Percentiles rank a stretch among this genome's conserved stretches.
Conservation (phyloP, 2,329 filamentous ascomycete species). For the Pseudogymnoascus sp. region DNA sequence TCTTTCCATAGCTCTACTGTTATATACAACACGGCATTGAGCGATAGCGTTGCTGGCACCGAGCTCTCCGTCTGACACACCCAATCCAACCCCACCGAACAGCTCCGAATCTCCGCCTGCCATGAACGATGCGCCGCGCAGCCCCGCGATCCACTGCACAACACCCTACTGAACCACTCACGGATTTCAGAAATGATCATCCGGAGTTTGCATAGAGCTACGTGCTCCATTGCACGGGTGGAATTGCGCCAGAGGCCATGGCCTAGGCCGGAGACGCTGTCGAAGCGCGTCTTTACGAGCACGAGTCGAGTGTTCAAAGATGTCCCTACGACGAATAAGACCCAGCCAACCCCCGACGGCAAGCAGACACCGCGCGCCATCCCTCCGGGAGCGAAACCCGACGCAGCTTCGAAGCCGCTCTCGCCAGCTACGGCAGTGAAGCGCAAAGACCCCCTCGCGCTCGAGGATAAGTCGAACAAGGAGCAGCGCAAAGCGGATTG, state of each 20-base stretch:
- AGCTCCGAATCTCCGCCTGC: conserved; percentile 4
- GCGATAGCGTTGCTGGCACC: neutral
- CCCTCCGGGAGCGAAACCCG: conserved; percentile 20
- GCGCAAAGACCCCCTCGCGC: conserved; percentile 51
- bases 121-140: neutral
- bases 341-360: conserved; percentile 18
- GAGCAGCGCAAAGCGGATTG: conserved; percentile 96
- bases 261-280: conserved; percentile 15
- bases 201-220: conserved; percentile 23
- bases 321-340: conserved; percentile 14
- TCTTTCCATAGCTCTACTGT: neutral
- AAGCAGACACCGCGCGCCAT: conserved; percentile 17
- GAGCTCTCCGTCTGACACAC: neutral
- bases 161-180: neutral
- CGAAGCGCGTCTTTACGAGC: conserved; percentile 26
- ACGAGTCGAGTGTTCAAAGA: conserved; percentile 21
- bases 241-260: conserved; percentile 20
- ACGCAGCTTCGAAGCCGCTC: conserved; percentile 19
- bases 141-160: neutral
- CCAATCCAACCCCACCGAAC: conserved; percentile 3
- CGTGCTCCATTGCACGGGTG: conserved; percentile 23
- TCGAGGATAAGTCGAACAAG: conserved; percentile 61
- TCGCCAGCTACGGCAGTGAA: conserved; percentile 15
- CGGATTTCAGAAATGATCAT: conserved; percentile 22
- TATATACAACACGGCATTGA: neutral